phyloP scores from a whole-genome alignment of 2,329 filamentous ascomycete genomes.

The Chaetomium olivaceum region DNA sequence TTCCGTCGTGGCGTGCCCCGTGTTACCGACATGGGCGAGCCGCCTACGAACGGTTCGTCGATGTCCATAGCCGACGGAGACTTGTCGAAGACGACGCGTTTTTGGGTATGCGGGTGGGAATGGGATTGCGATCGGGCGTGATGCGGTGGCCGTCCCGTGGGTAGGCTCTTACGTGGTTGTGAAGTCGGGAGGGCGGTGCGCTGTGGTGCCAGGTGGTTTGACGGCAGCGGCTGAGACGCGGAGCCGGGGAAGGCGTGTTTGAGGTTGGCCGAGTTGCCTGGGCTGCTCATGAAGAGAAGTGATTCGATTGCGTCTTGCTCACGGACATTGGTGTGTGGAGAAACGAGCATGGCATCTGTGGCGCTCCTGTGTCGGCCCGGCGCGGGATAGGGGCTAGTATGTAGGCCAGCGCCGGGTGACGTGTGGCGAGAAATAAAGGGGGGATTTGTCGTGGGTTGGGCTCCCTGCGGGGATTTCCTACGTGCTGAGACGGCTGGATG shows the following conservation, averaged over 20 bases:
- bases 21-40: slow-evolving; percentile 36
- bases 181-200: slow-evolving; percentile 50
- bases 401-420: slow-evolving; percentile 42
- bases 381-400: slow-evolving; percentile 44
- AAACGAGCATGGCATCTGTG: slow-evolving; percentile 60
- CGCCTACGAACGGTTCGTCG: slow-evolving; percentile 39
- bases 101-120: slow-evolving; percentile 38
- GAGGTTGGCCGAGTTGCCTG: slow-evolving; percentile 67
- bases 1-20: slow-evolving; percentile 48
- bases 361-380: slow-evolving; percentile 42
- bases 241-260: slow-evolving; percentile 55
- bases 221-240: slow-evolving; percentile 41
- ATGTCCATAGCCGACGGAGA: slow-evolving; percentile 53
- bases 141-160: slow-evolving; percentile 46
- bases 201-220: slow-evolving; percentile 28
- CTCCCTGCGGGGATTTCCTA: slow-evolving; percentile 49
- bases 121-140: slow-evolving; percentile 35
- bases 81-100: slow-evolving; percentile 52
- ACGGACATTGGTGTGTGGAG: slow-evolving; percentile 67
- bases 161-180: slow-evolving; percentile 54
- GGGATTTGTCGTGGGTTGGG: slow-evolving; percentile 53
- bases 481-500: slow-evolving; percentile 52
- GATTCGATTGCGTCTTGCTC: slow-evolving; percentile 83
- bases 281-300: slow-evolving; percentile 78
- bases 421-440: slow-evolving; percentile 52